Percentiles rank a stretch among this genome's conserved stretches.
phyloP scores from a whole-genome alignment of 345 rosid species.

The Viola odorata region DNA sequence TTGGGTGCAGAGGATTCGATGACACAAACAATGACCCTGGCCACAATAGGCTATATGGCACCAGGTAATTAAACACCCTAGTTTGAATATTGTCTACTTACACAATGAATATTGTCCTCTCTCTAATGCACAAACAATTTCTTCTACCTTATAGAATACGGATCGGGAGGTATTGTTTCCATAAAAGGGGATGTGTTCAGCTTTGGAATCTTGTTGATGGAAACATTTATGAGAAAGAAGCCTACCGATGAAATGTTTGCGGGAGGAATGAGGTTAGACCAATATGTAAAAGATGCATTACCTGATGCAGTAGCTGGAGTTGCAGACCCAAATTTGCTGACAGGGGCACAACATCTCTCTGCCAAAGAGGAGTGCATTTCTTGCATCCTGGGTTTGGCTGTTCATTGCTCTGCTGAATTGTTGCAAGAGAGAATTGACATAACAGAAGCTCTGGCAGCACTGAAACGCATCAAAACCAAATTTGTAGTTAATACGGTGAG shows the following conservation, averaged over 20 bases:
- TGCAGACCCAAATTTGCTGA: constrained; percentile 8
- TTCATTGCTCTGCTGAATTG: constrained; percentile 5
- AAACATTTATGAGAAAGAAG: constrained; percentile 17
- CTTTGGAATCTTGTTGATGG: constrained; percentile 16
- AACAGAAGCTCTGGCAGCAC: background rate
- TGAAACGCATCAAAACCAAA: background rate
- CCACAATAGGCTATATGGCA: constrained; percentile 7
- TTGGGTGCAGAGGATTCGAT: constrained; percentile 1
- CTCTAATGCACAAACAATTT: too few relatives aligned
- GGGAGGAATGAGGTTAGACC: constrained; percentile 11
- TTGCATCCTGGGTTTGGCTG: background rate
- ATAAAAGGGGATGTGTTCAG: constrained; percentile 8
- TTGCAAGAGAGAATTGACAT: constrained; percentile 1
- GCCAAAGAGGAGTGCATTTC: constrained; percentile 7
- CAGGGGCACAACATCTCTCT: background rate
- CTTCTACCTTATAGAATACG: constrained; percentile 21
- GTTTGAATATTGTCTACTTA: too few relatives aligned
- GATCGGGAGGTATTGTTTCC: constrained; percentile 10
- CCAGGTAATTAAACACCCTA: constrained; percentile 9
- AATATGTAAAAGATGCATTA: constrained; percentile 9
- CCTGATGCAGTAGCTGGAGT: background rate
- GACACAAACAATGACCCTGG: constrained; percentile 2
- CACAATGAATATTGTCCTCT: too few relatives aligned
- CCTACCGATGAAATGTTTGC: constrained; percentile 8
- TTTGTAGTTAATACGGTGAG: background rate